Evolutionary conservation across 2,329 filamentous ascomycete species (phyloP), one percentile per base, ranked within the genome.

Genomic region (Botrytis sinoallii): DNA sequence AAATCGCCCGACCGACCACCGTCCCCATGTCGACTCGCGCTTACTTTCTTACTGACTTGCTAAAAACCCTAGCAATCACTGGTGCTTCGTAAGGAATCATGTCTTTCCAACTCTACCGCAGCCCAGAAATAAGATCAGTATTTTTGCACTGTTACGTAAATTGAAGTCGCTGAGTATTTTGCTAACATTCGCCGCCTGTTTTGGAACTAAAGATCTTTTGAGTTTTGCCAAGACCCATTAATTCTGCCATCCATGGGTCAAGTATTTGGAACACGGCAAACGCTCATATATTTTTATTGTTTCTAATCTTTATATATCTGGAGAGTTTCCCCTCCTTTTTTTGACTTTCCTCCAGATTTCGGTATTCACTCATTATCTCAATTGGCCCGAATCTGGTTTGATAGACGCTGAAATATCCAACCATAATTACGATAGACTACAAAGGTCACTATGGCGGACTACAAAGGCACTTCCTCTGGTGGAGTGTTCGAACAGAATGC

Each of bases 101-200:
- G 32, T 25, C 61, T 65, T 44, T 32, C 61, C 61, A 42, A 65
- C 65, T 46, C 20, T 20, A 57, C 48, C 38, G 25, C n/a, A 42
- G 18, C 25, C 65, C 29, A 68, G 48, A 40, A 29, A 25, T 55
- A 29, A 40, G 46, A 57, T 44, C 25, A 25, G 40, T 57, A n/a
- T 42, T 25, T 68, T 57, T 38, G 48, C 48, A 59, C 66, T 57
- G 66, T 69, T 69, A 69, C 66, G 66, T 69, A 69, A 69, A 69
- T 42, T n/a, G 48, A 44, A 25, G 66, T n/a, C 16, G 40, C 35
- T 57, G 55, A 69, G 18, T 42, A 42, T 25, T 32, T 44, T 57
- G 46, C 25, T 29, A 40, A 69, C 38, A 42, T 42, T 42, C 66
- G 66, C 44, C 66, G 66, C 48, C 35, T 69, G 66, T 42, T n/a